Percentiles rank a stretch among this genome's conserved stretches.
These are phyloP conservation scores for Lentinus polychrous DNA, from an alignment of 1,284 basidiomycete species.

Conservation along the genomic window DNA sequence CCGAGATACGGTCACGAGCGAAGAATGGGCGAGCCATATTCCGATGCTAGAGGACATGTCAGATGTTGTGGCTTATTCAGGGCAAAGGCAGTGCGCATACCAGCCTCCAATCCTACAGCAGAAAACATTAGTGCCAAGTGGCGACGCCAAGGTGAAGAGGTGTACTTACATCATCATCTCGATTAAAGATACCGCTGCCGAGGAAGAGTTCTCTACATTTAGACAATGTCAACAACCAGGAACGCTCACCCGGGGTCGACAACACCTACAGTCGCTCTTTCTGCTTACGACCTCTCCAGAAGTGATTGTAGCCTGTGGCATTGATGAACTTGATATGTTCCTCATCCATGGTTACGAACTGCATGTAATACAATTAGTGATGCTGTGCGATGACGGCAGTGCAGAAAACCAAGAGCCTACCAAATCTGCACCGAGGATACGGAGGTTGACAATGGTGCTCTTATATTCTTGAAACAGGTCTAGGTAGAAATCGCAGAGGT, in stretches of 20 bases:
- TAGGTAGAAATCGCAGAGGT: constrained; percentile 56
- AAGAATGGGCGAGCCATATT: constrained; percentile 69
- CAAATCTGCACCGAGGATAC: constrained; percentile 59
- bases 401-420: constrained; percentile 31
- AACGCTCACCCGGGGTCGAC: neutral
- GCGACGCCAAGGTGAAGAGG: constrained; percentile 7
- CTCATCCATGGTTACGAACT: constrained; percentile 70
- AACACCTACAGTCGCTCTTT: constrained; percentile 54
- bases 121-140: constrained; percentile 3
- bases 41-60: constrained; percentile 41
- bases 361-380: neutral
- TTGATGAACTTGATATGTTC: constrained; percentile 61
- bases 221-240: neutral
- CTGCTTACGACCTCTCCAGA: constrained; percentile 55
- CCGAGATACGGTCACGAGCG: constrained; percentile 58
- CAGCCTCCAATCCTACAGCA: constrained; percentile 43
- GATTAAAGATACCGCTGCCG: constrained; percentile 68
- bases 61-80: neutral
- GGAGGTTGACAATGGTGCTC: constrained; percentile 58
- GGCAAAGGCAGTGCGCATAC: constrained; percentile 7
- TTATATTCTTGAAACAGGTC: constrained; percentile 61
- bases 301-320: constrained; percentile 57
- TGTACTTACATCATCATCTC: constrained; percentile 52
- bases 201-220: constrained; percentile 56
- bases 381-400: neutral